A percentile compares a stretch with the other conserved stretches of the same genome.
Conservation (phyloP, 2,329 filamentous ascomycete species). For the Pseudocercospora fuligena region DNA sequence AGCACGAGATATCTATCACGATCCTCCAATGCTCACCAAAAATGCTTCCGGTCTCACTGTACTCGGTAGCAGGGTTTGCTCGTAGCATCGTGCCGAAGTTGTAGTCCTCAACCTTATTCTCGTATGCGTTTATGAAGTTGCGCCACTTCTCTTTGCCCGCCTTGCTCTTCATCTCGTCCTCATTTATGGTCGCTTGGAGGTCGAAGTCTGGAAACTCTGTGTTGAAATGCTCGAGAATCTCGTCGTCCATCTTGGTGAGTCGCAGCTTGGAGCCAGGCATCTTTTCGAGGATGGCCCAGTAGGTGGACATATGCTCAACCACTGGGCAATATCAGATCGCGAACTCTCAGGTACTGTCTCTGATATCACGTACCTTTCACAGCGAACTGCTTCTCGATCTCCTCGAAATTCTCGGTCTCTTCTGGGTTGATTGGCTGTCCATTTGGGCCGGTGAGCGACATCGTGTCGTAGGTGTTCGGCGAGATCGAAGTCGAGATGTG, state of each 20-base stretch:
- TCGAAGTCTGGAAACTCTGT: constrained; percentile 92
- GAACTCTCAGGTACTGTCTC: not conserved
- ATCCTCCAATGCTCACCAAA: constrained; percentile 66
- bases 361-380: constrained; percentile 78
- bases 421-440: constrained; percentile 51
- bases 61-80: constrained; percentile 76
- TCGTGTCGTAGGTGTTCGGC: constrained; percentile 13
- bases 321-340: constrained; percentile 50
- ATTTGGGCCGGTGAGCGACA: constrained; percentile 33
- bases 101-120: constrained; percentile 94
- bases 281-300: constrained; percentile 94
- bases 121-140: constrained; percentile 90
- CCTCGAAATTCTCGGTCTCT: constrained; percentile 64
- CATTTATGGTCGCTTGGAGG: constrained; percentile 76
- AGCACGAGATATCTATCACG: not conserved
- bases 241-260: constrained; percentile 92
- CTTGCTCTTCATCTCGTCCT: constrained; percentile 98
- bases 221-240: constrained; percentile 89
- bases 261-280: constrained; percentile 86
- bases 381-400: constrained; percentile 98
- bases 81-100: constrained; percentile 97
- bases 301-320: constrained; percentile 94
- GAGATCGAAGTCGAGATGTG: not conserved
- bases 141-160: constrained; percentile 92
- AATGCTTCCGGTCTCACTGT: constrained; percentile 86